Percentiles rank a stretch among this genome's conserved stretches.
Conservation (phyloP, 306 rosid genomes). For the Cucumis cinereus region DNA sequence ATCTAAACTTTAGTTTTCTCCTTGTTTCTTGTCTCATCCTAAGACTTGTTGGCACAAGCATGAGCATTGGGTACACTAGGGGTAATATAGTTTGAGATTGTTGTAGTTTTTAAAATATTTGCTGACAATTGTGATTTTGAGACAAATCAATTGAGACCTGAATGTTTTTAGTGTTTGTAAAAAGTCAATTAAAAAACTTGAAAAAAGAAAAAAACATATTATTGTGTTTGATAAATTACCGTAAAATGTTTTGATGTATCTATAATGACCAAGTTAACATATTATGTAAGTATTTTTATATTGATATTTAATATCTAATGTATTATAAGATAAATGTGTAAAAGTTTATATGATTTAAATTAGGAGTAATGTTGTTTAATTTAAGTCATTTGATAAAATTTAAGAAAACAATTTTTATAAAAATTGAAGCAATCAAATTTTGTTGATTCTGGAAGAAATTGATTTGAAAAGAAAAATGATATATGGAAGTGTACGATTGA, state of each 20-base stretch:
- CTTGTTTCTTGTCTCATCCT: neutral
- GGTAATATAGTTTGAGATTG: neutral
- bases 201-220: too few relatives aligned
- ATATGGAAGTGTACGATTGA: too few relatives aligned
- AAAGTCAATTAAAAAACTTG: neutral
- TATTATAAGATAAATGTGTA: neutral
- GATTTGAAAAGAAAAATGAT: too few relatives aligned
- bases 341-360: neutral
- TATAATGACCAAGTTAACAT: neutral
- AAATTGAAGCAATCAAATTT: too few relatives aligned
- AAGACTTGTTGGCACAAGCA: neutral
- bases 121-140: neutral
- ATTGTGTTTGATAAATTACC: too few relatives aligned
- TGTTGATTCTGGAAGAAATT: too few relatives aligned
- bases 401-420: too few relatives aligned
- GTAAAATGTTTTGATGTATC: neutral
- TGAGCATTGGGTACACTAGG: neutral
- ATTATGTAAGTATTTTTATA: too few relatives aligned
- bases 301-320: neutral
- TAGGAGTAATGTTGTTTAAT: neutral
- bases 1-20: constrained; percentile 8
- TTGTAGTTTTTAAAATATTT: neutral
- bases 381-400: neutral
- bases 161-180: neutral
- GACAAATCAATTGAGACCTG: neutral